Evolutionary conservation across 768 basidiomycete genomes (phyloP).

Genomic region (Russula compacta): DNA sequence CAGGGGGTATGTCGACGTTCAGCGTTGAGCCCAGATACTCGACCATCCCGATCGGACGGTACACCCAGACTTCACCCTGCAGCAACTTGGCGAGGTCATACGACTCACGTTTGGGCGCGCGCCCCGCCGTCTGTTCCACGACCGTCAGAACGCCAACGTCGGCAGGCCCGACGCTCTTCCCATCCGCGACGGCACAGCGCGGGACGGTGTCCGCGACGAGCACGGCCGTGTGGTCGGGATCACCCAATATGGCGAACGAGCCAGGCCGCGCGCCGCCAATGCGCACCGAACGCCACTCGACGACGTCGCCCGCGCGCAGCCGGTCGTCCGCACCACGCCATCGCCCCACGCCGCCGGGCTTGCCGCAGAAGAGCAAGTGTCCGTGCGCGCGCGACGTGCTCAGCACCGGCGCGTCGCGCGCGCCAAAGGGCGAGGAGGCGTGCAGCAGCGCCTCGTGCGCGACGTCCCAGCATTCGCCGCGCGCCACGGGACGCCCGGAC

Average conservation of each 20-base stretch:
- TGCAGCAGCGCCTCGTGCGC: conserved; percentile 41
- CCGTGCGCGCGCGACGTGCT: conserved; percentile 46
- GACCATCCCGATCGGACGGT: conserved; percentile 40
- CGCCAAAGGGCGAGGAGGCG: conserved; percentile 31
- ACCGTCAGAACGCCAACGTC: conserved; percentile 41
- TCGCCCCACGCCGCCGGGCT: conserved; percentile 31
- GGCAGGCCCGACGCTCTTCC: conserved; percentile 29
- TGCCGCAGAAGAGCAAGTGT: conserved; percentile 40
- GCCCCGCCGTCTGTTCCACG: conserved; percentile 42
- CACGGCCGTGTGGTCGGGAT: conserved; percentile 49
- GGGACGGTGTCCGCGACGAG: conserved; percentile 35
- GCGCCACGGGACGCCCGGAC: conserved; percentile 36
- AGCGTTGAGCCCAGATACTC: conserved; percentile 25
- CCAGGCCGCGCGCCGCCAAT: conserved; percentile 9
- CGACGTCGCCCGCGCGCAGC: conserved; percentile 45
- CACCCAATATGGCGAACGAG: conserved; percentile 32
- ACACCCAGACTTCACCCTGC: conserved; percentile 50
- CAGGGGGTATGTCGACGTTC: conserved; percentile 11
- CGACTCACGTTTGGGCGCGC: conserved; percentile 30
- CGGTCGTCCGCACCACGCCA: conserved; percentile 47
- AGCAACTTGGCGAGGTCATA: conserved; percentile 39
- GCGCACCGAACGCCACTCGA: conserved; percentile 39
- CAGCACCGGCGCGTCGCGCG: conserved; percentile 38
- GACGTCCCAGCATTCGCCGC: conserved; percentile 52
- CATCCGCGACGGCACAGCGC: conserved; percentile 27